Evolutionary conservation across 257 asterid species (phyloP).

Genomic region (Anisodus tanguticus): DNA sequence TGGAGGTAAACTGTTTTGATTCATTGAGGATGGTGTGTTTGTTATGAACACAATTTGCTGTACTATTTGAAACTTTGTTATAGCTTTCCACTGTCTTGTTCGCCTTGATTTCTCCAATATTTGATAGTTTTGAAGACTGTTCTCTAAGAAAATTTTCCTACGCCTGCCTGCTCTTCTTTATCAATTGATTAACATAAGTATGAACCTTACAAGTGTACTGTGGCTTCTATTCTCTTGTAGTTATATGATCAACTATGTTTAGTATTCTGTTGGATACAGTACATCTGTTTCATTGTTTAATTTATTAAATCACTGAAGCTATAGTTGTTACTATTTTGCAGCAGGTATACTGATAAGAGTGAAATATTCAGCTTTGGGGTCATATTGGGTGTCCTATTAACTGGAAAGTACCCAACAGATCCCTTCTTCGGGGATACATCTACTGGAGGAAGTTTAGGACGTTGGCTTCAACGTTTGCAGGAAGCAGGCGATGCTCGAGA

Average conservation of each 20-base stretch:
- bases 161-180: background rate
- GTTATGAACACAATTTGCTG: background rate
- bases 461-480: constrained; percentile 79
- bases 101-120: background rate
- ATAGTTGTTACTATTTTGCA: background rate
- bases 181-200: background rate
- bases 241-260: background rate
- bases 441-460: constrained; percentile 73
- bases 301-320: background rate
- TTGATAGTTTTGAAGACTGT: background rate
- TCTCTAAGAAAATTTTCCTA: background rate
- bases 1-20: background rate
- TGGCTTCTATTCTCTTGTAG: constrained; percentile 6
- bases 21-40: background rate
- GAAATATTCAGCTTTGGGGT: constrained; percentile 94
- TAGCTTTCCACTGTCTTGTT: background rate
- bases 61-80: background rate
- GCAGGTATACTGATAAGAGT: constrained; percentile 87
- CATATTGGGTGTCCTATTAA: constrained; percentile 70
- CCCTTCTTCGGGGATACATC: constrained; percentile 61
- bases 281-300: background rate
- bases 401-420: constrained; percentile 79
- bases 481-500: constrained; percentile 82
- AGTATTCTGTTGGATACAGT: background rate
- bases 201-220: background rate